Evolutionary conservation across 2,329 filamentous ascomycete genomes (phyloP), one percentile per base, ranked within the genome.

Genomic region (Botryotinia convoluta): DNA sequence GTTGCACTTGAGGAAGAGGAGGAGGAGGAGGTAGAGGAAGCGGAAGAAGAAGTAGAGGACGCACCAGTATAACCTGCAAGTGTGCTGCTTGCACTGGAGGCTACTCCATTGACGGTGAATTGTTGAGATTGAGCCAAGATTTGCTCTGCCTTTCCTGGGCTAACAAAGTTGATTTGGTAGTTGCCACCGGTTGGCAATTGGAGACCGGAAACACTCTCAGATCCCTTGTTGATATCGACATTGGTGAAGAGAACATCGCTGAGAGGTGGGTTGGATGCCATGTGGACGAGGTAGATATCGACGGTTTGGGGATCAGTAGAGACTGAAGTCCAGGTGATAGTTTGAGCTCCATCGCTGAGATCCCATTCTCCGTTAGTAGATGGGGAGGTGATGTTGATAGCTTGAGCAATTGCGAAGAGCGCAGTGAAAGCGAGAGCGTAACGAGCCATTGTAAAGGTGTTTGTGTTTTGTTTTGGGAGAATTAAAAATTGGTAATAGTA

Each of bases 11-110:
- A 51, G 22, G 45, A 54, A 5, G 60, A 29, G 18, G 42, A 42
- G 6, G 70, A 35, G 3, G 64, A 51, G 3, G n/a, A 32, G 8
- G 59, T 37, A 37, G 59, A 48, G 22, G 71, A 63, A 29, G 71
- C 32, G 12, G 44, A 44, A n/a, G 57, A 71, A 3, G 70, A 60
- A 45, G 70, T 63, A 45, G 45, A 35, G 20, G 65, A 69, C 65
- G 71, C 71, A 73, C 71, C 71, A 44, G 71, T 73, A n/a, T 70
- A 73, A 61, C 71, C 71, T 44, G 57, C 71, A 69, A 73, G 71
- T 22, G 71, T 73, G 64, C 65, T 70, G 54, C 57, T 63, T 51
- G 71, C 71, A 35, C 64, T 62, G 20, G 57, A n/a, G 35, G 35
- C 71, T n/a, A 57, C 6, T n/a, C 71, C 71, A 3, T 73, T 37